Evolutionary conservation across 2,329 filamentous ascomycete genomes (phyloP).

Genomic region (Curvularia sp.): DNA sequence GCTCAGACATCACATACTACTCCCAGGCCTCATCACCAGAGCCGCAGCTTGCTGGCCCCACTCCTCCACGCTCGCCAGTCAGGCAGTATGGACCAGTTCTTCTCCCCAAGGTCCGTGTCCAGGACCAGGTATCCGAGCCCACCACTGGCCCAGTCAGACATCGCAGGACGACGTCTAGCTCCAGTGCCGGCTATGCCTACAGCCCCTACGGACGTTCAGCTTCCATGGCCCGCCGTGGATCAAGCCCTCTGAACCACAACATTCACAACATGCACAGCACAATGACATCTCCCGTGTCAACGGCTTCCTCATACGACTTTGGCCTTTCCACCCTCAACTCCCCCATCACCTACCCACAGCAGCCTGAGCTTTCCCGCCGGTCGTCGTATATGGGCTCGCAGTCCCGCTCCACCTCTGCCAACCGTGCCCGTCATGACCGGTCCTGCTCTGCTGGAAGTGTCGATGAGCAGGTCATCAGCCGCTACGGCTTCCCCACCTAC

Average conservation of each 20-base stretch:
- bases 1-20: slow-evolving; percentile 65
- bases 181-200: slow-evolving; percentile 52
- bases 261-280: slow-evolving; percentile 43
- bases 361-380: slow-evolving; percentile 40
- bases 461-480: slow-evolving; percentile 69
- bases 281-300: slow-evolving; percentile 55
- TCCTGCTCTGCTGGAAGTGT: slow-evolving; percentile 72
- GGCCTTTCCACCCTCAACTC: slow-evolving; percentile 65
- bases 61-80: slow-evolving; percentile 74
- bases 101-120: slow-evolving; percentile 83
- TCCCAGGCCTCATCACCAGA: slow-evolving; percentile 73
- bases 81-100: slow-evolving; percentile 80
- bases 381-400: slow-evolving; percentile 50
- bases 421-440: slow-evolving; percentile 53
- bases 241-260: slow-evolving; percentile 53
- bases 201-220: slow-evolving; percentile 58
- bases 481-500: slow-evolving; percentile 85
- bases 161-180: slow-evolving; percentile 62
- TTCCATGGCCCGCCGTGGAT: slow-evolving; percentile 54
- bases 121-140: slow-evolving; percentile 78
- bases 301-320: slow-evolving; percentile 49
- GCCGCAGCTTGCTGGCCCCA: slow-evolving; percentile 71
- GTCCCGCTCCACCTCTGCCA: slow-evolving; percentile 68
- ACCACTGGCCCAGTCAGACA: slow-evolving; percentile 63
- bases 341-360: slow-evolving; percentile 61